phyloP scores from a whole-genome alignment of 495 filamentous ascomycete species.

The Usnea hakonensis region DNA sequence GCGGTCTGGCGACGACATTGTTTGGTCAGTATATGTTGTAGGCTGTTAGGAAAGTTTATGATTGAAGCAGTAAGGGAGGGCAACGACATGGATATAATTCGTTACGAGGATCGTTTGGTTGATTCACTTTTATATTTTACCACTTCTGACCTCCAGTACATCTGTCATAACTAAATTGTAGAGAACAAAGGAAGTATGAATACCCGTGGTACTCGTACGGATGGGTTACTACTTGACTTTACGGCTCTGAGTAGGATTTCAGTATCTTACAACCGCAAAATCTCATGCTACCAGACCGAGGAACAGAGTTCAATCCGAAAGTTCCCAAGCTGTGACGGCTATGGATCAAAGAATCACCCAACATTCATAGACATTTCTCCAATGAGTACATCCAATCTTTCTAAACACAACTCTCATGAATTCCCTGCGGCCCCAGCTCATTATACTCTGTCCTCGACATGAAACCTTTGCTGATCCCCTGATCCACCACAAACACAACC shows the following conservation, averaged over 20 bases:
- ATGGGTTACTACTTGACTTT: too few species aligned
- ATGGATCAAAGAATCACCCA: background rate
- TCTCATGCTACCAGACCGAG: too few species aligned
- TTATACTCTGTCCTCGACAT: slow-evolving; percentile 71
- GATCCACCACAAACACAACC: slow-evolving; percentile 65
- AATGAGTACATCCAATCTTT: background rate
- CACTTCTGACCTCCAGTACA: too few species aligned
- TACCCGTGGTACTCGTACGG: too few species aligned
- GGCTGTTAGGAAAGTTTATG: background rate
- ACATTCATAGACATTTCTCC: background rate
- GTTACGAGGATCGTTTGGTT: too few species aligned
- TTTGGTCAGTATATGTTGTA: too few species aligned
- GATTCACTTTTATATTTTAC: too few species aligned
- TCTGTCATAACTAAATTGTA: too few species aligned
- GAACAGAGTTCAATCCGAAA: background rate
- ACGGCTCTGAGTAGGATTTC: too few species aligned
- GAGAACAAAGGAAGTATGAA: too few species aligned
- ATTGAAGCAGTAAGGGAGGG: background rate
- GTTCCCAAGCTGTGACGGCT: background rate
- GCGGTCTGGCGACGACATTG: background rate
- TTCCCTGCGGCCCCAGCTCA: slow-evolving; percentile 62
- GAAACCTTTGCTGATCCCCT: slow-evolving; percentile 62
- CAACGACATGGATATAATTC: too few species aligned
- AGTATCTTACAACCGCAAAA: too few species aligned
- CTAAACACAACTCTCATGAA: slow-evolving; percentile 45